Base-by-base conservation (phyloP, 2,329 filamentous ascomycete species). In the Sporothrix phasma region DNA sequence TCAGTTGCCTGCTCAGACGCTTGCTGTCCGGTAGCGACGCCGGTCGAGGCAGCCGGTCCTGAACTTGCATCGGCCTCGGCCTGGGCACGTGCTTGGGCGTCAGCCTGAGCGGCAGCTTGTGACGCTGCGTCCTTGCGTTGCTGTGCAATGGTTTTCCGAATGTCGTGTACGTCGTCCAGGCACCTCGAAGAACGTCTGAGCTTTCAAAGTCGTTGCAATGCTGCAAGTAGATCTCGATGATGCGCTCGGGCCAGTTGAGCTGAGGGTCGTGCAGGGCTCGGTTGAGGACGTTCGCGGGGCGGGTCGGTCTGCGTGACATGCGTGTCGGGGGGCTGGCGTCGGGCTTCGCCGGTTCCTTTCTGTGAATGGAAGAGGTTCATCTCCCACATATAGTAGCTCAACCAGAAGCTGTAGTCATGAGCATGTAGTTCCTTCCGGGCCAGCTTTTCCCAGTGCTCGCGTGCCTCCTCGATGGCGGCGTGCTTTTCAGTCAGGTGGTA, bases 141-240 rank as follows among this genome's bases (percentile, higher is more conserved):
- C 70, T 81, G 84, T 46, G 78, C 79, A 54, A 91, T 81, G 45
- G 76, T 79, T 72, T 85, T 90, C 65, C 79, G 81, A 3, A 85
- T 82, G 71, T 88, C 88, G 68, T 91, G 84, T 8, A 89, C 86
- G 66, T 86, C 84, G 67, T 95, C 85, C 17, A 90, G 80, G 89
- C 90, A 68, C 81, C 81, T 63, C 92, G 87, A 7, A 97, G 80
- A 58, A 87, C 86, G 29, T 88, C 81, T 0, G 90, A 87, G 63
- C 87, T 84, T 74, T 97, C 93, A 70, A 96, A 92, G 71, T 96
- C 90, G 73, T 96, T 92, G 73, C 92, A 96, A 73, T 93, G 89
- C 66, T 87, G 84, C 53, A 88, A 75, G 69, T 89, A 92, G 53
- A 91, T 80, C 63, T 90, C 87, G 68, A 92, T 78, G 37, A 92